Conservation (phyloP, 2,329 filamentous ascomycete species). For the Thelonectria blattea region DNA sequence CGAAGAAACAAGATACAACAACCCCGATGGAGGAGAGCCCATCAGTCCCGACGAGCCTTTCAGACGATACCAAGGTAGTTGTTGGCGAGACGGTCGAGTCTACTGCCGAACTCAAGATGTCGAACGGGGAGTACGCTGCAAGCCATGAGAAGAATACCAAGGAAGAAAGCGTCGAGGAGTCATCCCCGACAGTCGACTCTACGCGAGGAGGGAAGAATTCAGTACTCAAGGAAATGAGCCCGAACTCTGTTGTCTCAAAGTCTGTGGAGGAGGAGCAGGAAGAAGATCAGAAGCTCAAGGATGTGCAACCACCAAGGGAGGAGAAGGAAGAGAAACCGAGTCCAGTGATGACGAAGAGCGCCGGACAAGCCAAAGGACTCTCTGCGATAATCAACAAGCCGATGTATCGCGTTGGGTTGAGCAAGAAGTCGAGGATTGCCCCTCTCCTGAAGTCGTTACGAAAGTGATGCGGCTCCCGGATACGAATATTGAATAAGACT, state of each 20-base stretch:
- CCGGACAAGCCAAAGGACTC: slow-evolving; percentile 26
- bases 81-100: not conserved
- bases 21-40: slow-evolving; percentile 15
- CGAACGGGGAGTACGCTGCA: not conserved
- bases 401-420: slow-evolving; percentile 57
- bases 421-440: slow-evolving; percentile 56
- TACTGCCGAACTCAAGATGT: not conserved
- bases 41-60: not conserved
- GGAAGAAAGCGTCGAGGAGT: not conserved
- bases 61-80: not conserved
- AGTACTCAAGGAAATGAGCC: slow-evolving; percentile 22
- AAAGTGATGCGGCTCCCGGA: slow-evolving; percentile 40
- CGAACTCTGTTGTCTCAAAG: slow-evolving; percentile 2
- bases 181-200: not conserved
- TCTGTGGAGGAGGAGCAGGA: slow-evolving; percentile 6
- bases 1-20: slow-evolving; percentile 45
- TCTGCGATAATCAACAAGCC: slow-evolving; percentile 44
- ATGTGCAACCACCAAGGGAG: not conserved
- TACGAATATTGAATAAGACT: not conserved
- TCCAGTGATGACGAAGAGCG: slow-evolving; percentile 6
- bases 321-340: slow-evolving; percentile 15
- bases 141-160: not conserved
- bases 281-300: slow-evolving; percentile 7
- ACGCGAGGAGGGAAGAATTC: not conserved
- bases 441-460: slow-evolving; percentile 57